Evolutionary conservation across 345 rosid species (phyloP), one percentile per base, ranked within the genome.

Genomic region (Gossypium anomalum): DNA sequence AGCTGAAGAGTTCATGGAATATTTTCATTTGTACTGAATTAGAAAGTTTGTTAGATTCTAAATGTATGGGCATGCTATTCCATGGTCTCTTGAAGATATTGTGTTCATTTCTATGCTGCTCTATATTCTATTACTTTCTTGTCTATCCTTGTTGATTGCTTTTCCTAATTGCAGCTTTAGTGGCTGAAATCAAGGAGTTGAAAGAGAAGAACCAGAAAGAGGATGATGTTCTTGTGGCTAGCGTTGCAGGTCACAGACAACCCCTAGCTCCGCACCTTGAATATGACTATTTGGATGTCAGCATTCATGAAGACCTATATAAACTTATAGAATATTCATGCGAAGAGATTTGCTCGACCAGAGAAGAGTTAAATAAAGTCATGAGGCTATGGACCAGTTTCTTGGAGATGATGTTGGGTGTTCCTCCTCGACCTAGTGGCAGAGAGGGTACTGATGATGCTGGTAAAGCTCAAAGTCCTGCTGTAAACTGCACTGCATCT

Each of bases 341-440:
- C 81, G 96, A 90, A 86, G 99, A 95, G 81, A 85, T 93, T 80
- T 93, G 93, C 90, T 89, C 94, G 44, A 85, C 97, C 71, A 94
- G 90, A 88, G 99, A 95, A 79, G 98, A 95, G 83, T 74, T 88
- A 25, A 84, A 82, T 80, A 93, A 93, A 88, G 92, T 88, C 76
- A 87, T 91, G 89, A 85, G 87, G 85, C 91, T 95, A 65, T 95
- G 99, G 99, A 87, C 84, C 47, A 79, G 86, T 58, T 95, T 93
- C 78, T 16, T 93, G 89, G 99, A 95, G 85, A 91, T 89, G 60
- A 86, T 90, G 85, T 80, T 95, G 77, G 92, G 94, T 74, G 73
- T 95, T 85, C 85, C 89, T 78, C 75, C 83, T 80, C 82, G 81
- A 62, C 80, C 82, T 71, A 76, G 76, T 76, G 82, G 78, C 52